Conservation (phyloP, 805 yeast genomes). For the Starmerella ratchasimensis region DNA sequence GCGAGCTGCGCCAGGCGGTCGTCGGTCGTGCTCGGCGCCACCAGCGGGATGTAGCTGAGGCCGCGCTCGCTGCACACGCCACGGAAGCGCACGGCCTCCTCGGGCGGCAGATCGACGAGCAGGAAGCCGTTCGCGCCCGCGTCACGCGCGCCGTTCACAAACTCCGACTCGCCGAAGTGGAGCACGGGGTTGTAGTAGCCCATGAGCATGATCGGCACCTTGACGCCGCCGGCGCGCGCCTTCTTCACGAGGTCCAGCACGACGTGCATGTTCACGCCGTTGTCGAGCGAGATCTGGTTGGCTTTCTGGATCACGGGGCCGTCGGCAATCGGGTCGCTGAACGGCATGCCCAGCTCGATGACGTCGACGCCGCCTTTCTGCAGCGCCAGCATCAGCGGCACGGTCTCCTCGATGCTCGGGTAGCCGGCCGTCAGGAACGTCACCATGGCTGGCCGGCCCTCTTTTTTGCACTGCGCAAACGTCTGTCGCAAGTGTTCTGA, state of each 20-base stretch:
- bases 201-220: conserved; percentile 84
- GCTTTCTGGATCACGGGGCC: conserved; percentile 94
- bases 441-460: conserved; percentile 71
- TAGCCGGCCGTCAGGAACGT: conserved; percentile 91
- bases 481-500: conserved; percentile 44
- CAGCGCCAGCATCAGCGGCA: conserved; percentile 72
- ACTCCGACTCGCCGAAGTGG: conserved; percentile 74
- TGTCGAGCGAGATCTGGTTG: conserved; percentile 58
- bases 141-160: conserved; percentile 60
- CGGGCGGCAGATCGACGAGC: conserved; percentile 94
- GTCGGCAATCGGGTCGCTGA: conserved; percentile 97
- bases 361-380: conserved; percentile 94
- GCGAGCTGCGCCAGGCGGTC: conserved; percentile 69
- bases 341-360: conserved; percentile 90
- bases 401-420: conserved; percentile 77
- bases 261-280: conserved; percentile 60
- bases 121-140: conserved; percentile 95
- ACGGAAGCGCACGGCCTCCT: conserved; percentile 85
- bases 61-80: conserved; percentile 51
- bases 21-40: conserved; percentile 93
- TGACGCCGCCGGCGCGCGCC: conserved; percentile 74
- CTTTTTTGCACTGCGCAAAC: conserved; percentile 44
- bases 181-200: conserved; percentile 95
- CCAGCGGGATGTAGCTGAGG: conserved; percentile 77
- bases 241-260: conserved; percentile 56